Evolutionary conservation across 768 basidiomycete genomes (phyloP), one percentile per base, ranked within the genome.

Genomic region (Leccinum broughii): DNA sequence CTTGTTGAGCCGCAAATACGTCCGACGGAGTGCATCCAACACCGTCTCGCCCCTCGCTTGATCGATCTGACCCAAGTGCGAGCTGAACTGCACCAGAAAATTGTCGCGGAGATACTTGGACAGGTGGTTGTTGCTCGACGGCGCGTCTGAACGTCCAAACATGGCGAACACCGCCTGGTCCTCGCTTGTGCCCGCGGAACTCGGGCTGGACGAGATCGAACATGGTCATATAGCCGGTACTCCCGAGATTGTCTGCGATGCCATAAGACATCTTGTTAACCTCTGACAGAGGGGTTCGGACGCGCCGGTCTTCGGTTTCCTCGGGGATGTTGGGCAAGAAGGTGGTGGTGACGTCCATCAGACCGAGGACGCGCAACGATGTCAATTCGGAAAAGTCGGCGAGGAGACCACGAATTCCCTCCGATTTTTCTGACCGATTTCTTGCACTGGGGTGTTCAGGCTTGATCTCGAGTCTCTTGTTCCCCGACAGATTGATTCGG

Each of bases 381-480:
- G 82, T 82, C n/a, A 98, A 81, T n/a, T 84, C 84, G 14, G 88
- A 87, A 76, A 98, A 99, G 60, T 93, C 93, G 20, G 93, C 87
- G 7, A 95, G 81, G 41, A 77, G 76, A 35, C 77, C 75, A 5
- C 74, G 75, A 11, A 60, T 70, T 55, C 35, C 57, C 41, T 68
- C 63, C 46, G 69, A 55, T 62, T 62, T 66, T 1, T 62, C 65
- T 3, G 65, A 69, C 17, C 57, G 62, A 30, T 71, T 73, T 57
- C 75, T 75, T 17, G 77, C 71, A 35, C 68, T 60, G 2, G 62
- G 58, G 13, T 73, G 69, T 53, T 91, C 89, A 0, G 90, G 88
- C 75, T 93, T 96, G 81, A 99, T 98, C 76, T 94, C 93, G 4
- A 99, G 81, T 11, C 92, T 86, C 72, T 97, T 96, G 79, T 99